These are phyloP conservation scores for Leishmania tropica DNA, from an alignment of 208 protist species.

Conservation along the genomic window DNA sequence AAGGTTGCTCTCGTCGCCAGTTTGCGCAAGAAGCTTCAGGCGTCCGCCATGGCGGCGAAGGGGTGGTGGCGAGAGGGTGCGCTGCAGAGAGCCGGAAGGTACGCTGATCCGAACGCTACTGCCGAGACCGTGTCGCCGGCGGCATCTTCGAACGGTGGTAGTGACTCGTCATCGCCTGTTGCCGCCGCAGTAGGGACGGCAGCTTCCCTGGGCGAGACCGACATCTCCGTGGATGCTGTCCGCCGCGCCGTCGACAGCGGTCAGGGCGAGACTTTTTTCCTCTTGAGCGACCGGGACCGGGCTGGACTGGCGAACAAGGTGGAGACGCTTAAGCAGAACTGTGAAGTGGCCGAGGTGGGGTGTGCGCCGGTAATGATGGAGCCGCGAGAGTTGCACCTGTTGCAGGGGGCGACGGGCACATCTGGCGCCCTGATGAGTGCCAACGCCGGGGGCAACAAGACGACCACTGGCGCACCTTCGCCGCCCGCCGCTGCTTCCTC, in stretches of 20 bases:
- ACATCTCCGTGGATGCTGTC: slow-evolving; percentile 49
- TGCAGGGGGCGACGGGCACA: neutral
- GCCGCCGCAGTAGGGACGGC: neutral
- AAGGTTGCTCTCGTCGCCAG: slow-evolving; percentile 59
- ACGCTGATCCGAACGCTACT: neutral
- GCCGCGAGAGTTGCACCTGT: slow-evolving; percentile 53
- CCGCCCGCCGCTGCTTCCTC: neutral
- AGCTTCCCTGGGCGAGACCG: slow-evolving; percentile 21
- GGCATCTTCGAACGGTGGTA: neutral
- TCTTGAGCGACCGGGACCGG: slow-evolving; percentile 36
- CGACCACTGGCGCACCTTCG: neutral
- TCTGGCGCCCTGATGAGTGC: neutral
- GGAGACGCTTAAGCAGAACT: slow-evolving; percentile 34
- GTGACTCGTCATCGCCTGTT: neutral
- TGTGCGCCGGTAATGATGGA: slow-evolving; percentile 47
- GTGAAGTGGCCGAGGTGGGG: slow-evolving; percentile 30
- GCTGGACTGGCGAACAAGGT: slow-evolving; percentile 39
- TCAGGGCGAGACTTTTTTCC: slow-evolving; percentile 76
- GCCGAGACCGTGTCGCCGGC: neutral
- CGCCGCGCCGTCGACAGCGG: slow-evolving; percentile 40
- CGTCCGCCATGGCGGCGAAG: slow-evolving; percentile 17
- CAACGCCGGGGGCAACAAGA: neutral
- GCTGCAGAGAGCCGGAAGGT: neutral
- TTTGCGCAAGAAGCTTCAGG: slow-evolving; percentile 61
- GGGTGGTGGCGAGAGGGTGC: slow-evolving; percentile 28